phyloP scores from a whole-genome alignment of 768 basidiomycete species.

The Lactifluus echinatus region DNA sequence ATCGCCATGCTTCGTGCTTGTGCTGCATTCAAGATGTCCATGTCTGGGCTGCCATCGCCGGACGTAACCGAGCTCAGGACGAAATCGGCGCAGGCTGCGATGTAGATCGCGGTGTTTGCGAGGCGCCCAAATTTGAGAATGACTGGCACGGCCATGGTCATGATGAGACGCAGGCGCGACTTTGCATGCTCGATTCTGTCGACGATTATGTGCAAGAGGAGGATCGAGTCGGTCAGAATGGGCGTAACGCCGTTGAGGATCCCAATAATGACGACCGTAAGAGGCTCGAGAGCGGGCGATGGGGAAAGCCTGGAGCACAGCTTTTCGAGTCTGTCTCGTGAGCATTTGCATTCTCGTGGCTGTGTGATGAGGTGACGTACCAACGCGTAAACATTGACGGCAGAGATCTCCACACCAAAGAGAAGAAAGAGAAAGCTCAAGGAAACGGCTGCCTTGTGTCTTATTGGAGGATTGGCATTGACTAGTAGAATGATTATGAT shows the following conservation, averaged over 20 bases:
- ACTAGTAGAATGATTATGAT: conserved; percentile 7
- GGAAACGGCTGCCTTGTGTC: not conserved
- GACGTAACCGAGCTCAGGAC: conserved; percentile 8
- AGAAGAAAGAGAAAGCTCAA: conserved; percentile 2
- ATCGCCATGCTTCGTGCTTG: conserved; percentile 16
- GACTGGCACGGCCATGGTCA: conserved; percentile 11
- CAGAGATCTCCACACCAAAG: conserved; percentile 10
- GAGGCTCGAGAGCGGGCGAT: conserved; percentile 9
- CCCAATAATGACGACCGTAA: conserved; percentile 12
- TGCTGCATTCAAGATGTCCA: conserved; percentile 6
- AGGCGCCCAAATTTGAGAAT: conserved; percentile 14
- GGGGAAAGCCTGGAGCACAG: conserved; percentile 11
- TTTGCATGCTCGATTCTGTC: conserved; percentile 9
- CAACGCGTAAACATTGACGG: conserved; percentile 11
- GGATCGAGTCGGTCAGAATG: conserved; percentile 7
- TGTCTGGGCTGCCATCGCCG: conserved; percentile 8
- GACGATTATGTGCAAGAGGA: conserved; percentile 5
- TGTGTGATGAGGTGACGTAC: not conserved
- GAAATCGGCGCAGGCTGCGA: conserved; percentile 9
- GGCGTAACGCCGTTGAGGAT: conserved; percentile 10
- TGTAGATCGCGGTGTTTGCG: conserved; percentile 12
- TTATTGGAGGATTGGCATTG: not conserved
- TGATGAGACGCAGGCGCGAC: not conserved
- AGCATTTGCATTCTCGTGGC: not conserved
- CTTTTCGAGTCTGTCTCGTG: not conserved